Percentiles rank a stretch among this genome's conserved stretches.
phyloP scores from a whole-genome alignment of 2,329 filamentous ascomycete genomes.

The Aquanectria penicillioides region DNA sequence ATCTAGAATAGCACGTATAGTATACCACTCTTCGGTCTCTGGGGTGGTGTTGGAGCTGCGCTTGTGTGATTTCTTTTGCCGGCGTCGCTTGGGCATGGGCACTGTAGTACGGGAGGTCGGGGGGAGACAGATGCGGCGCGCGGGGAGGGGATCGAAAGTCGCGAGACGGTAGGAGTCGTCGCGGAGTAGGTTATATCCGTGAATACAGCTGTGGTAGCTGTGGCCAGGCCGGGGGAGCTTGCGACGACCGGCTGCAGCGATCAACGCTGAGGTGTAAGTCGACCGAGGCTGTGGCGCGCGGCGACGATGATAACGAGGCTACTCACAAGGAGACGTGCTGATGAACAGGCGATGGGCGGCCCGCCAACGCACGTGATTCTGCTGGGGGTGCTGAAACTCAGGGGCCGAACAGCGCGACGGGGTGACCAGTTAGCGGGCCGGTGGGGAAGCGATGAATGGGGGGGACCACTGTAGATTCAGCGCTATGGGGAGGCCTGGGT shows the following conservation, averaged over 20 bases:
- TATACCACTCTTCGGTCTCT: constrained; percentile 45
- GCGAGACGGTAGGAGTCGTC: constrained; percentile 15
- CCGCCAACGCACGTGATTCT: constrained; percentile 42
- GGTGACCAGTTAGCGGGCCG: constrained; percentile 25
- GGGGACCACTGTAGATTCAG: neutral
- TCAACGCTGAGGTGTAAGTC: constrained; percentile 47
- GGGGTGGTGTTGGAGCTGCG: constrained; percentile 27
- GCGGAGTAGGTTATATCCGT: constrained; percentile 9
- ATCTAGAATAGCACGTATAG: constrained; percentile 48
- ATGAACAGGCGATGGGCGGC: constrained; percentile 34
- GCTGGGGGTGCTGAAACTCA: constrained; percentile 24
- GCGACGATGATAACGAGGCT: constrained; percentile 37
- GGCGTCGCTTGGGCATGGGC: constrained; percentile 48
- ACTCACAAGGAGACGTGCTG: constrained; percentile 35
- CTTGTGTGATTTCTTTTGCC: constrained; percentile 31
- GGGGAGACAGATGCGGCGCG: constrained; percentile 17
- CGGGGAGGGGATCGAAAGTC: constrained; percentile 12
- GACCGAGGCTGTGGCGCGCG: constrained; percentile 39
- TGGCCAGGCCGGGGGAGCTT: constrained; percentile 26
- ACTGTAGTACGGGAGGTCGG: constrained; percentile 27
- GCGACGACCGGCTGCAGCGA: constrained; percentile 41
- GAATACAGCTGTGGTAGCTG: constrained; percentile 21
- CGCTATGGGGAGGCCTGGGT: neutral
- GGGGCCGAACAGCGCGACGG: constrained; percentile 22
- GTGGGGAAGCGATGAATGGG: constrained; percentile 5